A percentile compares a stretch with the other conserved stretches of the same genome.
These are phyloP conservation scores for Kalanchoe fedtschenkoi DNA, from an alignment of 164 flowering plant genomes.

Conservation along the genomic window DNA sequence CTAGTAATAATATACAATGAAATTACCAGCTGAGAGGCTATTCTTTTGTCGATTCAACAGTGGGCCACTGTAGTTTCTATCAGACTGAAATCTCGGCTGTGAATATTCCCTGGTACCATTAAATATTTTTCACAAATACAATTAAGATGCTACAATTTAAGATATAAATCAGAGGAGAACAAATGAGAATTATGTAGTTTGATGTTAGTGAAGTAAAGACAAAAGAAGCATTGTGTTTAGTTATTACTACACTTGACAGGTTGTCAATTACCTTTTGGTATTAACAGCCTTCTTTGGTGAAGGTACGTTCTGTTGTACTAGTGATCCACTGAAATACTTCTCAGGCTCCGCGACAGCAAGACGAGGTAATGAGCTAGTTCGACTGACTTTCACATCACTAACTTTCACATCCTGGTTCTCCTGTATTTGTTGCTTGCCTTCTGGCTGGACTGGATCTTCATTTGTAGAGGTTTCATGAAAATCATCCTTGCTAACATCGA, in stretches of 20 bases:
- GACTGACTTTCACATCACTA: slow-evolving; percentile 33
- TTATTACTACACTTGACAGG: neutral
- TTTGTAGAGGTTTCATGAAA: slow-evolving; percentile 30
- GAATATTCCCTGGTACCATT: slow-evolving; percentile 39
- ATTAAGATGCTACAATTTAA: neutral
- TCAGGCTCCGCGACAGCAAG: slow-evolving; percentile 27
- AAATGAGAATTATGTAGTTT: neutral
- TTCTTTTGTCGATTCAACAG: slow-evolving; percentile 48
- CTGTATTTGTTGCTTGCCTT: slow-evolving; percentile 23
- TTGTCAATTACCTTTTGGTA: slow-evolving; percentile 46
- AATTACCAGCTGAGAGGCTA: slow-evolving; percentile 41
- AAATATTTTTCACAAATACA: slow-evolving; percentile 6
- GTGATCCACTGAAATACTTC: slow-evolving; percentile 52
- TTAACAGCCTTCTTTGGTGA: slow-evolving; percentile 41
- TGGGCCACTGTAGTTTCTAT: slow-evolving; percentile 72
- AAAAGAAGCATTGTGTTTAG: neutral
- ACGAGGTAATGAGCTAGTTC: slow-evolving; percentile 29
- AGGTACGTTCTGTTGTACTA: slow-evolving; percentile 41
- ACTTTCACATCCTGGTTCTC: slow-evolving; percentile 20
- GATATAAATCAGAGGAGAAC: neutral
- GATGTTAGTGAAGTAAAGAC: neutral
- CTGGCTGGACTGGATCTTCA: slow-evolving; percentile 20
- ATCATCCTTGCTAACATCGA: slow-evolving; percentile 73
- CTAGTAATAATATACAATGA: neutral
- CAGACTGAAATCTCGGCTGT: slow-evolving; percentile 38